Percentiles rank a stretch among this genome's conserved stretches.
phyloP scores from a whole-genome alignment of 2,329 filamentous ascomycete species.

The Xylaria sp. region DNA sequence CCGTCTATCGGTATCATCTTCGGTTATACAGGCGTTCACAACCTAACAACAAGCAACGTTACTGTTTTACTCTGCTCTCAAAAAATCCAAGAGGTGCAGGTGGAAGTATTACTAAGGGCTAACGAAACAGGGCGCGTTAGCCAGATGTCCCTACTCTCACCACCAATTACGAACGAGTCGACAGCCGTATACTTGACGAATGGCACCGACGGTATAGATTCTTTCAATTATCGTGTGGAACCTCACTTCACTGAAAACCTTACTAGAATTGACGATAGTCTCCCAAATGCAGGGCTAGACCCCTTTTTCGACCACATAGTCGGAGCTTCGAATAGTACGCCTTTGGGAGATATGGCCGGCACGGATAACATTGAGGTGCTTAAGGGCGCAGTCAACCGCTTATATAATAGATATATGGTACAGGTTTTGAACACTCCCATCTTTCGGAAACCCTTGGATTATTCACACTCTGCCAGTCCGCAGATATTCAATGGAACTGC shows the following conservation, averaged over 20 bases:
- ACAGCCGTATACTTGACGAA: neutral
- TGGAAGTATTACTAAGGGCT: neutral
- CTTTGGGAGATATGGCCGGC: neutral
- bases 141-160: neutral
- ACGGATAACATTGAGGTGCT: neutral
- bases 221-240: neutral
- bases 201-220: neutral
- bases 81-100: neutral
- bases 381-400: neutral
- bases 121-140: neutral
- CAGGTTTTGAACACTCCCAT: neutral
- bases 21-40: neutral
- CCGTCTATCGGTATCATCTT: neutral
- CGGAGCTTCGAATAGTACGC: neutral
- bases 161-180: neutral
- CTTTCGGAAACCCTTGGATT: neutral
- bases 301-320: neutral
- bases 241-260: neutral
- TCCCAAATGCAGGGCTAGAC: neutral
- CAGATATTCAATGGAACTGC: neutral
- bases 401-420: constrained; percentile 1
- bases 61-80: neutral
- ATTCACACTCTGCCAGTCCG: neutral
- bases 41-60: neutral
- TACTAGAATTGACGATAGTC: too few species aligned